These are phyloP conservation scores for Aspergillus proliferans DNA, from an alignment of 2,329 filamentous ascomycete genomes.

Conservation along the genomic window DNA sequence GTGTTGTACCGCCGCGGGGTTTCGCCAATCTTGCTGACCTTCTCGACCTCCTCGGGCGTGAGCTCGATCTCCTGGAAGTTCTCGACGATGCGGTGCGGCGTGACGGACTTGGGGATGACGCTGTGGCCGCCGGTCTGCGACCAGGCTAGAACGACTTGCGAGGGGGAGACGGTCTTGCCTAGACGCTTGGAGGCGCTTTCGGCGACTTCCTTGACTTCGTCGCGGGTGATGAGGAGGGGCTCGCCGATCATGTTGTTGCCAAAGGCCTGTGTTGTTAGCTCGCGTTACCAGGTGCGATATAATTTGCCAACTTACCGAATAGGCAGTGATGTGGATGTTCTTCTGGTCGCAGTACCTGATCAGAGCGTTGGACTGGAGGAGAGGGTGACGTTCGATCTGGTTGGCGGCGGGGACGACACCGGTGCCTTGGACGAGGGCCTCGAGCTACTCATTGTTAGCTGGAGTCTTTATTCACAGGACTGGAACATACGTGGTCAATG, in stretches of 20 bases:
- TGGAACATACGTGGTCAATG: slow-evolving; percentile 23
- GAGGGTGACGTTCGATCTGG: slow-evolving; percentile 65
- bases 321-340: slow-evolving; percentile 57
- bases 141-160: slow-evolving; percentile 37
- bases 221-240: slow-evolving; percentile 58
- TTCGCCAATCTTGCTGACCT: slow-evolving; percentile 28
- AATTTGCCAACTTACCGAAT: slow-evolving; percentile 44
- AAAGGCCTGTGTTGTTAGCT: slow-evolving; percentile 37
- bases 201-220: slow-evolving; percentile 58
- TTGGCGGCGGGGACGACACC: slow-evolving; percentile 58
- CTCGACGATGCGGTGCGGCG: slow-evolving; percentile 35
- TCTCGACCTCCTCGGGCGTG: slow-evolving; percentile 30
- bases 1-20: slow-evolving; percentile 32
- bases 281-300: background rate
- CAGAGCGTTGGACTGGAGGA: slow-evolving; percentile 57
- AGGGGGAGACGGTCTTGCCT: slow-evolving; percentile 27
- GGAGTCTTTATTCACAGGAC: background rate
- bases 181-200: slow-evolving; percentile 45
- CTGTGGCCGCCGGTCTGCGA: slow-evolving; percentile 36
- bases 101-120: slow-evolving; percentile 40
- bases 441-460: slow-evolving; percentile 30
- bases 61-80: slow-evolving; percentile 41
- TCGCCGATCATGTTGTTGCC: slow-evolving; percentile 56
- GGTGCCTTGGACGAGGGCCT: slow-evolving; percentile 50
- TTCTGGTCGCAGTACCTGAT: slow-evolving; percentile 53